A percentile compares a stretch with the other conserved stretches of the same genome.
Evolutionary conservation across 306 rosid species (phyloP).

Genomic region (Spatholobus suberectus): DNA sequence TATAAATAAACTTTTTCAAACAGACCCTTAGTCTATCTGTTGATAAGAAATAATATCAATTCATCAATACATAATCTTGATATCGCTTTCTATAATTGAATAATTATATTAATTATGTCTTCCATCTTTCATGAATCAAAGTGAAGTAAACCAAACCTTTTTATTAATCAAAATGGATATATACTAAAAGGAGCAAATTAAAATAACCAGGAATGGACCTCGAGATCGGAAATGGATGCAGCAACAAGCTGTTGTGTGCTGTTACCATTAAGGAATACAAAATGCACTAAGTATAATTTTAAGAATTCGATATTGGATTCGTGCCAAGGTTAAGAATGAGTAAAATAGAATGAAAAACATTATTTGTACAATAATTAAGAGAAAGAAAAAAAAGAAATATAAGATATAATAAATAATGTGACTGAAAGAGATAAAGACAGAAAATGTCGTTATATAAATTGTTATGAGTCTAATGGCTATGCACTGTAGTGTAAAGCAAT

Average conservation of each 20-base stretch:
- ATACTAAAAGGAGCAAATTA: neutral
- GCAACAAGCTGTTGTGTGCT: neutral
- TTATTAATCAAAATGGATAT: neutral
- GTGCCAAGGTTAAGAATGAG: neutral
- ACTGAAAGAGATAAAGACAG: too few relatives aligned
- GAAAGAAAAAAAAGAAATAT: too few relatives aligned
- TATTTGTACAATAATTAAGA: too few relatives aligned
- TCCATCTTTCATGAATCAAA: neutral
- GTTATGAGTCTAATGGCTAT: too few relatives aligned
- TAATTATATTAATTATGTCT: neutral
- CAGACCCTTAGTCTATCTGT: neutral
- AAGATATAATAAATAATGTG: too few relatives aligned
- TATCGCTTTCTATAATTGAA: neutral
- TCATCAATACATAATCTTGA: neutral
- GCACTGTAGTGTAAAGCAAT: too few relatives aligned
- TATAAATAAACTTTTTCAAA: neutral
- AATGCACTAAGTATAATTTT: neutral
- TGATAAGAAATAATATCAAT: neutral
- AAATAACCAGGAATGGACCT: slow-evolving; percentile 13
- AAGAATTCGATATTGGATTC: neutral
- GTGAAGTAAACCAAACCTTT: neutral
- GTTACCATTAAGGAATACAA: slow-evolving; percentile 15
- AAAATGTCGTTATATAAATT: too few relatives aligned
- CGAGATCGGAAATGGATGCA: slow-evolving; percentile 7
- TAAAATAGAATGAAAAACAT: neutral